A percentile compares a stretch with the other conserved stretches of the same genome.
Conservation (phyloP, 2,329 filamentous ascomycete genomes). For the Chaetothyriales sp. region DNA sequence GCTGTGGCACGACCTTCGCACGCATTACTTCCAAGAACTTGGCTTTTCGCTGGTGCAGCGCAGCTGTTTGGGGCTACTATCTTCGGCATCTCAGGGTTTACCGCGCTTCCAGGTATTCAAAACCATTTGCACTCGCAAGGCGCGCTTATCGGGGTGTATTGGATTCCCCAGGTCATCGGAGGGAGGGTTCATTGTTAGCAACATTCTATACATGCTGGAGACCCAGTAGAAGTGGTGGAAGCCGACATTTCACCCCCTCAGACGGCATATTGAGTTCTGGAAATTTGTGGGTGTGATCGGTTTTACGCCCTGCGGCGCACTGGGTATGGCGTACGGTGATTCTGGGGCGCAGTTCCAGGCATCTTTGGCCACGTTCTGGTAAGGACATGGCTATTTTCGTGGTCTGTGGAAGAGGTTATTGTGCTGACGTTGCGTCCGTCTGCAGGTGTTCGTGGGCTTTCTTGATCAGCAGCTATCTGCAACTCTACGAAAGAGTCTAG, state of each 20-base stretch:
- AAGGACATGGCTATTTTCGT: constrained; percentile 13
- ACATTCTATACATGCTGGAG: constrained; percentile 50
- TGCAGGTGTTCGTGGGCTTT: constrained; percentile 26
- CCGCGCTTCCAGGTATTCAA: constrained; percentile 44
- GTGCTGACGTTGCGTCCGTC: background rate
- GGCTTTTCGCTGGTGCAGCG: constrained; percentile 47
- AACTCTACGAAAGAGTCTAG: constrained; percentile 39
- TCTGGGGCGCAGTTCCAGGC: constrained; percentile 34
- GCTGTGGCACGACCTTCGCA: constrained; percentile 40
- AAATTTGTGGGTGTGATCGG: constrained; percentile 51
- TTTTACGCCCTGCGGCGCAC: constrained; percentile 48
- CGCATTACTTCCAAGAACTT: constrained; percentile 48
- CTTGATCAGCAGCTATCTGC: constrained; percentile 33
- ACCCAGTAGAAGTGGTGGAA: constrained; percentile 51
- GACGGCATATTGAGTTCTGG: constrained; percentile 56
- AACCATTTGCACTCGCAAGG: constrained; percentile 31
- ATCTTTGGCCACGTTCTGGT: constrained; percentile 34
- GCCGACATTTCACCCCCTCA: constrained; percentile 43
- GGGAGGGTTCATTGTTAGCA: constrained; percentile 48
- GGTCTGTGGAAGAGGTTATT: background rate
- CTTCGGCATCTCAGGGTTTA: constrained; percentile 52
- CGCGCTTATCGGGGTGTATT: constrained; percentile 43
- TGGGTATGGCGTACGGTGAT: constrained; percentile 33
- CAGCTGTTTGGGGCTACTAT: constrained; percentile 48
- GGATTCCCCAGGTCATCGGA: constrained; percentile 50